Base-by-base conservation (phyloP, 1,284 basidiomycete species). In the Microstroma glucosiphilum region DNA sequence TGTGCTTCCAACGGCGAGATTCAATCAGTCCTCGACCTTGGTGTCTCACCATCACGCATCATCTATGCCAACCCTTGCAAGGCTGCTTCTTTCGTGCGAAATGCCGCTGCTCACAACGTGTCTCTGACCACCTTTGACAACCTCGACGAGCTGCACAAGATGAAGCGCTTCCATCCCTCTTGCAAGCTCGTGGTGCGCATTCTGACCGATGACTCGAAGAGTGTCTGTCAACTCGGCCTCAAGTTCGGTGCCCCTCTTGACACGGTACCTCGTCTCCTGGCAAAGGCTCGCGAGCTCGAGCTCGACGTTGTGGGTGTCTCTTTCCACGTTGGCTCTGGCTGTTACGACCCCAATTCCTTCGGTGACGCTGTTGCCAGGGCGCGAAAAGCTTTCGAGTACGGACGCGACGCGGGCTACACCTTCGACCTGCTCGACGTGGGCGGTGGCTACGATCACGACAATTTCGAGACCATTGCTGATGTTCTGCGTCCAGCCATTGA, bases 11-110 rank as follows among this genome's bases (percentile, higher is more conserved):
- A 91, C 73, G 88, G 88, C 64, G 96, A 99, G 82, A 97, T 99
- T 73, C 83, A 86, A 26, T 85, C 86, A 66, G 88, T 98, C 12
- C 84, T 97, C 30, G 82, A 83, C 25, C 81, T 94, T 12, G 89
- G 87, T 30, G 70, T 80, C 59, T 71, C 73, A 23, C 76, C 79
- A 1, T 79, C 81, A 58, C 86, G 89, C 63, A 90, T 99, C 83
- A 92, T 98, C 77, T 99, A 93, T 78, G 96, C 96, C 71, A 99
- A 98, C 82, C 96, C 96, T 0, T 98, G 94, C 88, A 98, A 99
- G 82, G 91, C 94, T 0, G 84, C 86, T 8, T 94, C 91, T 8
- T 96, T 96, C 81, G 86, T 98, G 69, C 89, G 92, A 62, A 86
- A 87, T 70, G 90, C 96, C 13, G 86, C 87, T 42, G 85, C 85